phyloP scores from a whole-genome alignment of 805 yeast genomes.

The Zygoascus bituminiphila region DNA sequence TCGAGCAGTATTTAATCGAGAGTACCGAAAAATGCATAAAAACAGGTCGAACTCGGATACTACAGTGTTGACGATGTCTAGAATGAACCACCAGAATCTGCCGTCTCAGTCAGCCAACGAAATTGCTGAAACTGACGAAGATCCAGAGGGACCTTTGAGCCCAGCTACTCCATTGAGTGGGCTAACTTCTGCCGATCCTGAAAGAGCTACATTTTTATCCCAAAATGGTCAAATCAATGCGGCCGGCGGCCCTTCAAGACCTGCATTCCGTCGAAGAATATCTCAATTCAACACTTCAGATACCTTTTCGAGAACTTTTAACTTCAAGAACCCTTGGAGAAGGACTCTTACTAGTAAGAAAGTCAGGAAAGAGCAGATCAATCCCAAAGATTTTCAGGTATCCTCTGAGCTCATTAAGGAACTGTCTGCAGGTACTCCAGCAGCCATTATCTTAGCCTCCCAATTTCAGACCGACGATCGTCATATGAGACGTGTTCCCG shows the following conservation, averaged over 20 bases:
- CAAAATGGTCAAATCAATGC: not conserved
- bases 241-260: slow-evolving; percentile 2
- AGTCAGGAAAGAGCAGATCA: slow-evolving; percentile 14
- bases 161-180: not conserved
- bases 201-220: not conserved
- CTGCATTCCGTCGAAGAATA: slow-evolving; percentile 11
- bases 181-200: not conserved
- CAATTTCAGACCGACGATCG: slow-evolving; percentile 64
- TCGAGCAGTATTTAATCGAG: slow-evolving; percentile 1
- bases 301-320: slow-evolving; percentile 2
- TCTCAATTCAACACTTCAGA: slow-evolving; percentile 15
- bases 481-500: slow-evolving; percentile 61
- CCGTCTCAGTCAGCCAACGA: not conserved
- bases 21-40: slow-evolving; percentile 7
- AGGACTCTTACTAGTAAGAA: slow-evolving; percentile 2
- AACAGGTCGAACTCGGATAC: slow-evolving; percentile 16
- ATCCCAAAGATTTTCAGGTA: slow-evolving; percentile 23
- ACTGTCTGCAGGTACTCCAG: slow-evolving; percentile 29
- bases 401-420: slow-evolving; percentile 38
- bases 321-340: slow-evolving; percentile 13
- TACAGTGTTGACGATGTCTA: slow-evolving; percentile 6
- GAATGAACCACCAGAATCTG: not conserved
- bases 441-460: slow-evolving; percentile 55
- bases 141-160: not conserved
- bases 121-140: not conserved